A percentile compares a stretch with the other conserved stretches of the same genome.
Conservation (phyloP, 2,329 filamentous ascomycete species). For the Colletotrichum magnum region DNA sequence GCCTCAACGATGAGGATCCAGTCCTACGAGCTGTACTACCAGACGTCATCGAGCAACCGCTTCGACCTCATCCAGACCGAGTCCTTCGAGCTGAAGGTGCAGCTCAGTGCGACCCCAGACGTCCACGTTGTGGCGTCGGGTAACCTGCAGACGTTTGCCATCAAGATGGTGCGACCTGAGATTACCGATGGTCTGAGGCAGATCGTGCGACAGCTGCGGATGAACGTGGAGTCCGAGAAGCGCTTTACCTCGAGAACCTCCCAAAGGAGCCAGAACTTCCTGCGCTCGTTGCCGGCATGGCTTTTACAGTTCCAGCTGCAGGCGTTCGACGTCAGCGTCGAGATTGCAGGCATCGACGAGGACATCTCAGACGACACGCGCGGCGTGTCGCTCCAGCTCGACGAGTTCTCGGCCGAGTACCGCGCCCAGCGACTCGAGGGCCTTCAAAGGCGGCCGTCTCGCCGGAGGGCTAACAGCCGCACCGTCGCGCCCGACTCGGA, state of each 20-base stretch:
- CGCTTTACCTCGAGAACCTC: conserved; percentile 62
- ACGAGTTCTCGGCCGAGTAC: conserved; percentile 91
- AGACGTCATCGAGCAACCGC: conserved; percentile 84
- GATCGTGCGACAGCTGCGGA: conserved; percentile 87
- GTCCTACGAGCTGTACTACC: conserved; percentile 93
- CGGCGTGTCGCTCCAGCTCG: conserved; percentile 87
- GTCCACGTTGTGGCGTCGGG: conserved; percentile 85
- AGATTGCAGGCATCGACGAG: conserved; percentile 89
- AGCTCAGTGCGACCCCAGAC: conserved; percentile 88
- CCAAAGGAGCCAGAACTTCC: conserved; percentile 71
- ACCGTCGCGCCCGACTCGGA: conserved; percentile 80
- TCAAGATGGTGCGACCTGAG: conserved; percentile 91
- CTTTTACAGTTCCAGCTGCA: conserved; percentile 87
- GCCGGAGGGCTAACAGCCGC: conserved; percentile 82
- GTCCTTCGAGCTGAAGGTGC: conserved; percentile 86
- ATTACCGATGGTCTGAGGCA: conserved; percentile 94
- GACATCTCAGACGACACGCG: conserved; percentile 86
- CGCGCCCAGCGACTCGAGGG: conserved; percentile 83
- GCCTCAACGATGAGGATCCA: conserved; percentile 86
- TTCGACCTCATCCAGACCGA: conserved; percentile 92
- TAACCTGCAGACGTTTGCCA: conserved; percentile 86
- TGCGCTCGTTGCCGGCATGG: conserved; percentile 87
- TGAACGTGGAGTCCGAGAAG: conserved; percentile 76
- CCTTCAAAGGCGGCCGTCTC: conserved; percentile 68
- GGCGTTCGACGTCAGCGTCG: conserved; percentile 89